phyloP scores from a whole-genome alignment of 352 stramenopile species.

The Pythium dissimile region DNA sequence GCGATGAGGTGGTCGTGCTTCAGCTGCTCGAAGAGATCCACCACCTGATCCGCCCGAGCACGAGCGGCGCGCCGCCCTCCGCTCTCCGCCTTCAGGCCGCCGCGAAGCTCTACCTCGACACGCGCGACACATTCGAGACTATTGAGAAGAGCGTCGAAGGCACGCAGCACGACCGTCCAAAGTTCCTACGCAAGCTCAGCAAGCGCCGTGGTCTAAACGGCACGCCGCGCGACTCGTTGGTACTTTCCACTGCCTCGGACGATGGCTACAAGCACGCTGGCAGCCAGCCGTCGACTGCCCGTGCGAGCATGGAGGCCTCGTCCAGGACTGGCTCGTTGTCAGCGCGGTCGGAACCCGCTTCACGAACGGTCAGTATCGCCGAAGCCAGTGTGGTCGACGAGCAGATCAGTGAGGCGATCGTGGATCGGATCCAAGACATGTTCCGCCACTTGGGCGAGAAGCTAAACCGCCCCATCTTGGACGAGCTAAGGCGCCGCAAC shows the following conservation, averaged over 20 bases:
- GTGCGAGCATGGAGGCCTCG: background rate
- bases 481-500: constrained; percentile 49
- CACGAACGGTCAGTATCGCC: constrained; percentile 4
- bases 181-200: constrained; percentile 55
- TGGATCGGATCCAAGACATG: constrained; percentile 71
- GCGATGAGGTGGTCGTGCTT: constrained; percentile 61
- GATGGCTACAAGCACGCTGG: background rate
- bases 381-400: background rate
- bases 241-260: background rate
- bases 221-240: constrained; percentile 17
- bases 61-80: constrained; percentile 27
- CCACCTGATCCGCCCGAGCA: constrained; percentile 25
- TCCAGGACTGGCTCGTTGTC: background rate
- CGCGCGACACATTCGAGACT: constrained; percentile 65
- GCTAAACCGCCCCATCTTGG: constrained; percentile 42
- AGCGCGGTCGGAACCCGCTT: background rate
- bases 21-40: constrained; percentile 75
- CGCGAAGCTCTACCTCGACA: constrained; percentile 73
- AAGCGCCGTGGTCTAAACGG: constrained; percentile 22
- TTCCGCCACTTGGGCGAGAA: constrained; percentile 55
- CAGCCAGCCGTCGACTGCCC: background rate
- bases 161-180: constrained; percentile 32
- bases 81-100: constrained; percentile 39
- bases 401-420: constrained; percentile 35
- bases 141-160: constrained; percentile 57